Base-by-base conservation (phyloP, 352 stramenopile genomes). In the Phytophthora citricola region DNA sequence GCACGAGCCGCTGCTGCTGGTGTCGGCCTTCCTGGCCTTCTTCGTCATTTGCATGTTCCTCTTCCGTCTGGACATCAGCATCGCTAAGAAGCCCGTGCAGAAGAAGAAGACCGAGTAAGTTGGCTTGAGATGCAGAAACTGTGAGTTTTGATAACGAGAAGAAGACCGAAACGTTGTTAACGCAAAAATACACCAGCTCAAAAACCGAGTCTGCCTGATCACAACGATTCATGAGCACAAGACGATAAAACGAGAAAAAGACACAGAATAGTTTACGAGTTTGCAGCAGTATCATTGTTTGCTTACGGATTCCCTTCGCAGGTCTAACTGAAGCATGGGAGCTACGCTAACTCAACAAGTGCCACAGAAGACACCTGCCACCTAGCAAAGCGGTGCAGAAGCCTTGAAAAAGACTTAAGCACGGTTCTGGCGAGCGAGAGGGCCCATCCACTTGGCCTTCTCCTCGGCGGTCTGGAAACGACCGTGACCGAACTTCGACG, bases 381-480 rank as follows among this genome's bases (percentile, higher is more conserved):
- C 34, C 27, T 70, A 67, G 24, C 53, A 70, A 52, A 66, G 53
- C 47, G 43, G 31, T 29, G 29, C 39, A 58, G 40, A 67, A 66
- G 68, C 34, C 57, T 56, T n/a, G 34, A 2, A 63, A 61, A 40
- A 62, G 55, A 72, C 71, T 88, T 94, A 96, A 80, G 79, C 84
- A 61, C 89, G 89, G 83, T 96, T 94, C 76, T 95, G 89, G 61
- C 85, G 85, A 63, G 97, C 97, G 63, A 99, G 83, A 66, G 97
- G 97, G 64, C 98, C 98, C 56, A 99, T 78, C 92, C 98, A 99
- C 86, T 99, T 99, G 76, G 91, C 91, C 94, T 99, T 99, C 85
- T 99, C 98, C 67, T 99, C 98, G 22, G 81, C 81, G 47, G 98
- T 99, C 88, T 99, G 98, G 97, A 99, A 99, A 59, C 98, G 95